These are phyloP conservation scores for Daedalea quercina DNA, from an alignment of 768 basidiomycete genomes.

Conservation along the genomic window DNA sequence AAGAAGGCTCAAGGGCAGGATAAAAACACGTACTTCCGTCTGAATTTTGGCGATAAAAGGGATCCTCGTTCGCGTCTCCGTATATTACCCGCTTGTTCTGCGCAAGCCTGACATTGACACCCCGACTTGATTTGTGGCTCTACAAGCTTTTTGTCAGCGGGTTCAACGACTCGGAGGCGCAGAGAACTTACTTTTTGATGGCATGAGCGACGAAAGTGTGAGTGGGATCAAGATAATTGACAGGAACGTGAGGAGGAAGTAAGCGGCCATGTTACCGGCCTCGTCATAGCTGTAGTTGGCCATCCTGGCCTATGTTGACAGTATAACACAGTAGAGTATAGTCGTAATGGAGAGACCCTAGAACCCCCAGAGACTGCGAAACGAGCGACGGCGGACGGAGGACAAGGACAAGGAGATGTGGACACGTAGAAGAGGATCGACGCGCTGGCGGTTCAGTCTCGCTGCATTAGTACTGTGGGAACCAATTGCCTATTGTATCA, in stretches of 20 bases:
- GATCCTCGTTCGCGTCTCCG: constrained; percentile 39
- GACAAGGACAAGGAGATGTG: not conserved
- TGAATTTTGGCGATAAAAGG: constrained; percentile 40
- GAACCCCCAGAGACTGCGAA: no score
- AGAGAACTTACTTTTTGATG: constrained; percentile 38
- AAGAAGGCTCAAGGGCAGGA: not conserved
- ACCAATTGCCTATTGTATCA: not conserved
- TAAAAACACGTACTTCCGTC: constrained; percentile 38
- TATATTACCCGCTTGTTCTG: constrained; percentile 43
- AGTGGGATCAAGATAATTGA: constrained; percentile 76
- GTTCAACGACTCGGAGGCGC: constrained; percentile 2
- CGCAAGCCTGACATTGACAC: constrained; percentile 59
- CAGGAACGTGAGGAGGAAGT: constrained; percentile 89
- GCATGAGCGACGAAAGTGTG: constrained; percentile 45
- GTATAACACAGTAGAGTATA: not conserved
- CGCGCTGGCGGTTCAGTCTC: not conserved
- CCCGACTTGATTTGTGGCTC: constrained; percentile 22
- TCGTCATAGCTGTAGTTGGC: constrained; percentile 85
- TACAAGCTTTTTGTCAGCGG: not conserved
- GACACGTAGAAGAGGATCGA: not conserved
- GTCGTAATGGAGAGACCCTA: no score
- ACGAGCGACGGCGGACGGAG: not conserved
- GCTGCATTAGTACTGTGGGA: constrained; percentile 1
- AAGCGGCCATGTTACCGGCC: constrained; percentile 79
- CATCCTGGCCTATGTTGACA: constrained; percentile 35